Evolutionary conservation across 2,329 filamentous ascomycete genomes (phyloP).

Genomic region (Endocalyx cinctus): DNA sequence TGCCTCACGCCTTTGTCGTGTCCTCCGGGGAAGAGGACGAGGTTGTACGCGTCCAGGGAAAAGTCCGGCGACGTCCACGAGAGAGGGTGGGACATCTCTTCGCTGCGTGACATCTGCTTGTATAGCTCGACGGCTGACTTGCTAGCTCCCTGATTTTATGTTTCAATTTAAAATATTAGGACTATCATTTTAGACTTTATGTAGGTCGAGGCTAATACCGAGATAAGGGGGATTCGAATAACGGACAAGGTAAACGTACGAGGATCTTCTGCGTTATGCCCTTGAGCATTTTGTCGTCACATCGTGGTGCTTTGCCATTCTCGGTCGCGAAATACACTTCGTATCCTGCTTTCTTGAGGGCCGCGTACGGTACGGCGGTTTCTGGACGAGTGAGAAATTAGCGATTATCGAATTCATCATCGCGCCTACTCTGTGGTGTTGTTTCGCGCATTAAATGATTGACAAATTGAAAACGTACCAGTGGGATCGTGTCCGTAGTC

Average conservation of each 20-base stretch:
- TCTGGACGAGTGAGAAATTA: constrained; percentile 29
- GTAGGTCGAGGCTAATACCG: too few species aligned
- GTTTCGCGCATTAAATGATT: constrained; percentile 1
- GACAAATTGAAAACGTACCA: constrained; percentile 32
- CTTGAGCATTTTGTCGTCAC: constrained; percentile 45
- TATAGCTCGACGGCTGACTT: constrained; percentile 37
- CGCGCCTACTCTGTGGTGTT: too few species aligned
- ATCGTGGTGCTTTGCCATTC: constrained; percentile 39
- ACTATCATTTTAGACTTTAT: too few species aligned
- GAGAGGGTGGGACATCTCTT: constrained; percentile 37
- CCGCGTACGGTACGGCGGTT: constrained; percentile 43
- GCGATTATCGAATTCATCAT: neutral
- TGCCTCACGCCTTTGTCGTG: constrained; percentile 49
- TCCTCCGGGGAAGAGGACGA: constrained; percentile 48
- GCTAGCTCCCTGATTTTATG: constrained; percentile 44
- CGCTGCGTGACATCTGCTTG: constrained; percentile 36
- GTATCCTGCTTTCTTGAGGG: constrained; percentile 44
- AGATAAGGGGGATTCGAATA: too few species aligned
- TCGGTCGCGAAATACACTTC: constrained; percentile 47
- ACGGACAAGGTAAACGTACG: constrained; percentile 30
- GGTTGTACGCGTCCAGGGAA: constrained; percentile 38
- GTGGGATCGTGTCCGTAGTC: constrained; percentile 54
- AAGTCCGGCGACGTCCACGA: constrained; percentile 42
- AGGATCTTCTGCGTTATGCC: constrained; percentile 46
- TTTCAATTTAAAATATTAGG: too few species aligned